Evolutionary conservation across 2,329 filamentous ascomycete genomes (phyloP).

Genomic region (Aspergillus pseudoglaucus): DNA sequence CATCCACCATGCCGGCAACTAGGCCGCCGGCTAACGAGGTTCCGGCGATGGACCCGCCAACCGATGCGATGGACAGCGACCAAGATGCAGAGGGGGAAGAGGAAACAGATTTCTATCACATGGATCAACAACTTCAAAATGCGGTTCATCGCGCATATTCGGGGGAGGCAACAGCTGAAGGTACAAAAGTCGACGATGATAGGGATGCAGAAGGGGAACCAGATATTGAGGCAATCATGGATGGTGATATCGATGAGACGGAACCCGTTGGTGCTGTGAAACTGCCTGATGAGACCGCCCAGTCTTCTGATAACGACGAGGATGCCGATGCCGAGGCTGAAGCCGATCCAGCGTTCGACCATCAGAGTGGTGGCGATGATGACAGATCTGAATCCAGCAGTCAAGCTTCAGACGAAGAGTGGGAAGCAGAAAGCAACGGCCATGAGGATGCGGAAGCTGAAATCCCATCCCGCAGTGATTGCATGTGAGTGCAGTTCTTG

Average conservation of each 20-base stretch:
- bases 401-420: conserved; percentile 53
- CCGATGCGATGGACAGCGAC: conserved; percentile 35
- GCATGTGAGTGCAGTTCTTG: conserved; percentile 51
- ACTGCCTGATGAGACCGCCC: conserved; percentile 21
- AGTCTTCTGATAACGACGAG: conserved; percentile 32
- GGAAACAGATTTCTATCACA: conserved; percentile 35
- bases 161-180: conserved; percentile 24
- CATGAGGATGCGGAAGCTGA: conserved; percentile 41
- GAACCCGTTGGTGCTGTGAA: conserved; percentile 35
- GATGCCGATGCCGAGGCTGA: conserved; percentile 37
- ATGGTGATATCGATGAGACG: conserved; percentile 40
- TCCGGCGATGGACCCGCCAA: conserved; percentile 23
- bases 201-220: conserved; percentile 24
- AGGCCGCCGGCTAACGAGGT: conserved; percentile 34
- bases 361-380: conserved; percentile 34
- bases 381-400: conserved; percentile 40
- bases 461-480: conserved; percentile 49
- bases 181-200: conserved; percentile 27
- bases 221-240: conserved; percentile 14
- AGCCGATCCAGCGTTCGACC: conserved; percentile 38
- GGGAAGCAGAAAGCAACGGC: conserved; percentile 44
- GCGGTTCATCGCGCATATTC: conserved; percentile 32
- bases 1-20: conserved; percentile 36
- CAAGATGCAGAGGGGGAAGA: conserved; percentile 41
- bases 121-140: conserved; percentile 34